Evolutionary conservation across 129 eudicot genomes (phyloP).

Genomic region (Glebionis coronaria): DNA sequence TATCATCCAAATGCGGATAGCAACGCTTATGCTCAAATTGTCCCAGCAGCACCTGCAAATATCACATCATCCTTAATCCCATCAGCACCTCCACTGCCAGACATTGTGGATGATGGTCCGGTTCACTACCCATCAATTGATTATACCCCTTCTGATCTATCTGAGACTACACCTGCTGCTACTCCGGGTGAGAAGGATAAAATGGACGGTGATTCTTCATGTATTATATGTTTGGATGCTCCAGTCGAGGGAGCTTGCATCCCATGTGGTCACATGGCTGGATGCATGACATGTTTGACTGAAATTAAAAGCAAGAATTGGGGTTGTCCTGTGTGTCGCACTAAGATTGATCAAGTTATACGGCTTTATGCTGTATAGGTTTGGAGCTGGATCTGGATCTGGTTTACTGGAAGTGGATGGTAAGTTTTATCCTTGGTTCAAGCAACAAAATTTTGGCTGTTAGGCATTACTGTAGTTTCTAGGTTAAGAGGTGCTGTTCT

Average conservation of each 20-base stretch:
- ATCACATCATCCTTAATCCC: conserved; percentile 38
- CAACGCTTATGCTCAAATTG: conserved; percentile 29
- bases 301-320: conserved; percentile 79
- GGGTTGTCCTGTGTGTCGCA: conserved; percentile 96
- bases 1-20: conserved; percentile 30
- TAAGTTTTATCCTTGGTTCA: conserved; percentile 23
- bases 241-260: conserved; percentile 94
- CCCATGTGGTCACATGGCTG: conserved; percentile 99
- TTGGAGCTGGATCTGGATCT: conserved; percentile 15
- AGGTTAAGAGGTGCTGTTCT: neutral
- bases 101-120: conserved; percentile 57
- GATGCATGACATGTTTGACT: conserved; percentile 91
- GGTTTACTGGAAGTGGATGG: conserved; percentile 25
- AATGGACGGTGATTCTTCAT: conserved; percentile 45
- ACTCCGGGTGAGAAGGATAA: conserved; percentile 31
- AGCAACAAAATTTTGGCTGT: neutral
- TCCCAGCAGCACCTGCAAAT: conserved; percentile 35
- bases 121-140: conserved; percentile 79
- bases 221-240: conserved; percentile 93
- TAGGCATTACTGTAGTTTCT: neutral
- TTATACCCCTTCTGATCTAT: conserved; percentile 25
- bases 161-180: conserved; percentile 28
- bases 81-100: conserved; percentile 57
- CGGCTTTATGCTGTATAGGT: conserved; percentile 74
- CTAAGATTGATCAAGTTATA: conserved; percentile 81